Evolutionary conservation across 371 early-diverging fungal species (phyloP), one percentile per base, ranked within the genome.

Genomic region (Saksenaea oblongispora): DNA sequence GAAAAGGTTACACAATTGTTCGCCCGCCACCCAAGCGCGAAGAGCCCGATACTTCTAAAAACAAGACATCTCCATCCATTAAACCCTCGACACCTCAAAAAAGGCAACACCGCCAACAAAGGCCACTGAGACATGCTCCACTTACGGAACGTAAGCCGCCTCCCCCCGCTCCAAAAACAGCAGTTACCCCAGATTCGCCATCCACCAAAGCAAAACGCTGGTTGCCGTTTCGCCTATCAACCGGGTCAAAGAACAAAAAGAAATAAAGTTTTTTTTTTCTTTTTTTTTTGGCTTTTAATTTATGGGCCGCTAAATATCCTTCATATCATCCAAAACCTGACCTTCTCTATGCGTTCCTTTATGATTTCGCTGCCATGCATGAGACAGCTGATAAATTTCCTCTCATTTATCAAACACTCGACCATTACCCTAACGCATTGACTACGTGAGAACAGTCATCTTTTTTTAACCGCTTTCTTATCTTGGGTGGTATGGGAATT

Each of bases 401-500:
- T 80, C 69, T 56, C 81, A 74, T 58, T 80, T 80, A 35, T 80
- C 81, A 70, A 67, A 80, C 4, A 74, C 63, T 17, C 73, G 66
- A 3, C 81, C 81, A 15, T 71, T 73, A 10, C 81, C 81, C 73
- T 76, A 55, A 31, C 7, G 2, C 10, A 42, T 36, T 42, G 26
- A 24, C 5, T 11, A 15, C 22, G 28, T 36, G 28, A 54, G 22
- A 58, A 58, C 35, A 15, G 27, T 60, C 24, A 42, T 8, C 5
- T n/a, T 56, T 5, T 39, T 15, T 22, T 28, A n/a, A n/a, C 14
- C n/a, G n/a, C n/a, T 22, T 54, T 15, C 51, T 55, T 76, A 73
- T 73, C 61, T 64, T 76, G 27, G 86, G 86, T 27, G 86, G 86
- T 36, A 84, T 77, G 24, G 80, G 82, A 28, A 83, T 62, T 1